Evolutionary conservation across 352 stramenopile species (phyloP), one percentile per base, ranked within the genome.

Genomic region (Aphanomyces invadans): DNA sequence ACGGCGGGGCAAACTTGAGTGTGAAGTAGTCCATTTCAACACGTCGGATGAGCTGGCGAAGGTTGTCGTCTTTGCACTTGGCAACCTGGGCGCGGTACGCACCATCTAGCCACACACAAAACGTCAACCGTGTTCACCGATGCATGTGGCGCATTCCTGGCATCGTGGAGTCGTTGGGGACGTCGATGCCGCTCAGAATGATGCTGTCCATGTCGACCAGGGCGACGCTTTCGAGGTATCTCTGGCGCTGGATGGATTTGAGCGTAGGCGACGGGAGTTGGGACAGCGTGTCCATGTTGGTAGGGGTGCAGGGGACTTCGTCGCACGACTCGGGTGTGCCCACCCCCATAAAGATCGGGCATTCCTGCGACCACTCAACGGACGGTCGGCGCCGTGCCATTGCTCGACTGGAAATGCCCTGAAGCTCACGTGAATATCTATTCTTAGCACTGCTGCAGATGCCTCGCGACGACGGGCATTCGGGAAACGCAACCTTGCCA

Each of bases 1-100:
- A 81, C 29, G 71, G 62, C 1, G 60, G 59, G 3, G 65, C 57
- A 53, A 82, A 79, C n/a, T 69, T 68, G 11, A 82, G 72, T 21
- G 73, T 76, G 65, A 71, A 76, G 9, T 77, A 15, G 10, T 73
- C 76, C 73, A 82, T 82, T 1, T 68, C 5, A 0, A 76, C 72
- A 9, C 74, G 76, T 31, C 55, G 51, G 12, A 80, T 67, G n/a
- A 82, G 26, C 36, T 75, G 49, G 42, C 77, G 75, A 60, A 82
- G 76, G 55, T 64, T n/a, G 11, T 36, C 23, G 21, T 64, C 32
- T 9, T 51, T 28, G 36, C 55, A 33, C 25, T 21, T 11, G 25
- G 49, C 15, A 7, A 57, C 7, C 49, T 57, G 25, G 17, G 49
- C 49, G 25, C 49, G 49, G 49, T 57, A 29, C 7, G 36, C 12